Evolutionary conservation across 140 eudicot species (phyloP), one percentile per base, ranked within the genome.

Genomic region (Flaveria floridana): DNA sequence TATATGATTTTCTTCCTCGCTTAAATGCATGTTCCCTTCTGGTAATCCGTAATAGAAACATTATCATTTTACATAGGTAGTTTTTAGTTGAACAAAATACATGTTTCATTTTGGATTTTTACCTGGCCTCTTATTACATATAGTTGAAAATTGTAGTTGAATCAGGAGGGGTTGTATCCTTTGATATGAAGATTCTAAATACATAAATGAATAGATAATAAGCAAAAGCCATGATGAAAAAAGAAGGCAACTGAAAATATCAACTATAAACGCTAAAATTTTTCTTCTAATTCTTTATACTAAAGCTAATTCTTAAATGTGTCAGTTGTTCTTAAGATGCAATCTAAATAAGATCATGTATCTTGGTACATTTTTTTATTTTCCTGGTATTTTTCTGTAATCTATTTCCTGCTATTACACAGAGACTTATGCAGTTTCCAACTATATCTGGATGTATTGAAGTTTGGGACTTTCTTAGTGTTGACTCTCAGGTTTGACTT

Each of bases 381-480:
- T 72, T 75, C 48, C n/a, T 20, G 16, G 37, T 67, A 53, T 59
- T 41, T 68, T 66, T 66, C 59, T 9, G 28, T 51, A 21, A 75
- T 23, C 78, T 50, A 2, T 39, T 16, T 61, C 64, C 76, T 74
- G 65, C 77, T 64, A 13, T 75, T 75, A 26, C 16, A 30, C 92
- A 95, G 99, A 89, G 81, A 65, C 97, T 95, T 84, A 76, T 94
- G 91, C 97, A 81, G 85, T 84, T 87, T 15, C 96, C 99, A 78
- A 87, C 95, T 66, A 72, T 91, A 80, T 87, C 99, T 50, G 89
- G 90, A 78, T 91, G 96, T n/a, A 95, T 95, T 72, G 99, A 95
- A 89, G 97, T 95, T 65, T 95, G 99, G 99, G 99, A 95, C 83
- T 95, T 95, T 72, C 96, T 95, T 71, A 95, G 97, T 80, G 97